These are phyloP conservation scores for Poa pratensis DNA, from an alignment of 176 grass and related monocot genomes.

Conservation along the genomic window DNA sequence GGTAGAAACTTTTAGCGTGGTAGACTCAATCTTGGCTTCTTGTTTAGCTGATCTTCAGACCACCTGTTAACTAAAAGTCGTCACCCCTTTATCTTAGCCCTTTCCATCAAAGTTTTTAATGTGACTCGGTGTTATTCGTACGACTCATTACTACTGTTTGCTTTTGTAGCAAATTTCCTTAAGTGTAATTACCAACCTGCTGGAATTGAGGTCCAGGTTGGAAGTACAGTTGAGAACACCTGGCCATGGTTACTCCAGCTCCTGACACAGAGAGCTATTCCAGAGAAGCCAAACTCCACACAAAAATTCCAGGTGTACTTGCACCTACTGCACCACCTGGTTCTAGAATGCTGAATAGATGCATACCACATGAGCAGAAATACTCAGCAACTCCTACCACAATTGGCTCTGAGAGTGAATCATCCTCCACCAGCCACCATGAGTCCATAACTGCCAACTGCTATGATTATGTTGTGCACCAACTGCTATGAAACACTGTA, in stretches of 20 bases:
- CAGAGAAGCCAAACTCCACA: constrained; percentile 25
- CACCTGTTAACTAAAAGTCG: constrained; percentile 12
- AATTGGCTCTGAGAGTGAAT: constrained; percentile 10
- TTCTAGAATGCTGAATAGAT: constrained; percentile 2
- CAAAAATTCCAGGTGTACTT: constrained; percentile 32
- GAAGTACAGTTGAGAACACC: constrained; percentile 28
- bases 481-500: background rate
- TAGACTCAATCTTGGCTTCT: constrained; percentile 17
- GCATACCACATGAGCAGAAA: constrained; percentile 36
- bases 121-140: background rate
- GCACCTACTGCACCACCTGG: constrained; percentile 20
- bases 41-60: background rate
- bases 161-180: constrained; percentile 10
- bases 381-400: background rate
- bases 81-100: background rate
- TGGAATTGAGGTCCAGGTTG: constrained; percentile 20
- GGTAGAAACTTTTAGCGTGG: background rate
- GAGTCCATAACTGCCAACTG: background rate
- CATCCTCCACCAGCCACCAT: background rate
- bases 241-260: constrained; percentile 35
- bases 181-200: constrained; percentile 27
- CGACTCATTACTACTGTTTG: background rate
- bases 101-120: background rate
- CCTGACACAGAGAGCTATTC: constrained; percentile 27
- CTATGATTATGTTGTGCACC: background rate